Evolutionary conservation across 176 grass and related monocot genomes (phyloP).

Genomic region (Juncus effusus): DNA sequence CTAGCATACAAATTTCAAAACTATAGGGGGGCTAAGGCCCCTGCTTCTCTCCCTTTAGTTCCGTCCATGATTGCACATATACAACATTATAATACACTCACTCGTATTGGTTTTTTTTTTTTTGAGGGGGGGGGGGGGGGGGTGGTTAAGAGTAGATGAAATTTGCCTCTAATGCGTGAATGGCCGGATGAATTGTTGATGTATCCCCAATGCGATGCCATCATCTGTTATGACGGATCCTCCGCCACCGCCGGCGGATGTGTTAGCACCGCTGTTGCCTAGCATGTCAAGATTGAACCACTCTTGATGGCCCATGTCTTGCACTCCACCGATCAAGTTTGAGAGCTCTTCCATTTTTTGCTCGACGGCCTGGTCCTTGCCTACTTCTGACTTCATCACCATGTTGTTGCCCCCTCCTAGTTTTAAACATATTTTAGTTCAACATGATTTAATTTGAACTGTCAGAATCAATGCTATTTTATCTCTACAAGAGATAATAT

Average conservation of each 20-base stretch:
- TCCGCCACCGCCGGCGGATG: conserved; percentile 35
- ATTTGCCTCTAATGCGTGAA: conserved; percentile 26
- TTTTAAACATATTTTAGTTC: no score
- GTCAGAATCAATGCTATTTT: no score
- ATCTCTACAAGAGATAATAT: no score
- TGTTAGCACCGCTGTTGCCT: conserved; percentile 26
- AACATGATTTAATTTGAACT: neutral
- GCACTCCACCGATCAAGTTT: neutral
- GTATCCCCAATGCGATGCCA: conserved; percentile 35
- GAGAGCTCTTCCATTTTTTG: conserved; percentile 23
- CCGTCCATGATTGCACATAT: no score
- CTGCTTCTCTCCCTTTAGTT: no score
- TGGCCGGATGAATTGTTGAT: conserved; percentile 36
- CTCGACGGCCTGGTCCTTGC: neutral
- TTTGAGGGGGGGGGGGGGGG: no score
- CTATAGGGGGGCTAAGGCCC: no score
- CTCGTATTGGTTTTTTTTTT: no score
- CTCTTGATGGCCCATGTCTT: neutral
- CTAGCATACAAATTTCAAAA: no score
- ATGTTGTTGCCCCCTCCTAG: conserved; percentile 6
- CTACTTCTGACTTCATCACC: conserved; percentile 10
- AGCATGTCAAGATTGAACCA: conserved; percentile 27
- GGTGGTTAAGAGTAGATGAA: no score
- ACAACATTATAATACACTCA: no score
- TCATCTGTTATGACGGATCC: conserved; percentile 56